Evolutionary conservation across 345 rosid species (phyloP), one percentile per base, ranked within the genome.

Genomic region (Orychophragmus violaceus): DNA sequence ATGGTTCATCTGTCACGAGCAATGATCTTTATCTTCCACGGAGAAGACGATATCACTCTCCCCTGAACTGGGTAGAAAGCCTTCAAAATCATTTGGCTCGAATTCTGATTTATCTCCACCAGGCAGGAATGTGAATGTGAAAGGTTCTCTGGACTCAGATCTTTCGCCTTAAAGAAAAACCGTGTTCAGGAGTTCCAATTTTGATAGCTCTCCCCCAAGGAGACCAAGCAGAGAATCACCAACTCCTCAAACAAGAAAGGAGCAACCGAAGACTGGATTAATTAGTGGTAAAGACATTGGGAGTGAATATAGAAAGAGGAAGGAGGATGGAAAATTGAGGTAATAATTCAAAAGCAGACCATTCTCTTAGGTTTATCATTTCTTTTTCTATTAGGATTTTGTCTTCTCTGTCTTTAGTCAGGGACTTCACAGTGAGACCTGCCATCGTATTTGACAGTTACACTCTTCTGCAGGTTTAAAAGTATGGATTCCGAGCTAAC

Each of bases 401-500:
- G 9, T 56, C 17, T 71, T 67, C 28, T 18, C 13, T 54, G 22
- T 18, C 53, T 55, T 28, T 17, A n/a, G n/a, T n/a, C 48, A 28
- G 49, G 66, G 42, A 24, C 9, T 44, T 58, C 28, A 17, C 39
- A 37, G 27, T 23, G 37, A 36, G n/a, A 51, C 27, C 17, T 46
- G 52, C 59, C 10, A 55, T 64, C 24, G 45, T 35, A 9, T 46
- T 17, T 57, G 25, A 65, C 52, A 64, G 10, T 10, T 25, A 18
- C 67, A 45, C 30, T 12, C 29, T 36, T 55, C 28, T 63, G 57
- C 75, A 88, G 97, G 76, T 85, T 86, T 79, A 65, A 78, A 28
- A 78, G 75, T 42, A 81, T 90, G 95, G 94, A 88, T 78, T 82
- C 87, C 52, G 71, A 83, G 72, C 7, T 77, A 56, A 88, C 84